phyloP scores from a whole-genome alignment of 2,329 filamentous ascomycete species.

The Myriosclerotinia duriaeana region DNA sequence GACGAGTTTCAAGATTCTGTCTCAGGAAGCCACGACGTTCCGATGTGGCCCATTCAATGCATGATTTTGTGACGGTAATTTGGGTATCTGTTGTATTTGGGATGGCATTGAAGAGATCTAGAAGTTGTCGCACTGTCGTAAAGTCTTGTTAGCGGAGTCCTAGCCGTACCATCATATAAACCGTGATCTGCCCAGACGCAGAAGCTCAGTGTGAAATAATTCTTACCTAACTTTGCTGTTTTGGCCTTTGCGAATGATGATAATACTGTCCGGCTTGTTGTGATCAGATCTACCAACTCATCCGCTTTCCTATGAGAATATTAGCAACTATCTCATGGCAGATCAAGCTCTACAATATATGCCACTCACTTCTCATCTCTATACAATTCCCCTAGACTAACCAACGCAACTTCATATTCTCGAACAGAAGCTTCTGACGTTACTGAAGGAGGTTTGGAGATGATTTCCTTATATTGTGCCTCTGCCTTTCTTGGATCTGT shows the following conservation, averaged over 20 bases:
- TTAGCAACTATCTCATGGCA: slow-evolving; percentile 36
- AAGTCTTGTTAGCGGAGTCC: slow-evolving; percentile 14
- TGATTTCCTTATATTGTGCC: slow-evolving; percentile 82
- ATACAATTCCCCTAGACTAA: slow-evolving; percentile 89
- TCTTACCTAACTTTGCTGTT: slow-evolving; percentile 91
- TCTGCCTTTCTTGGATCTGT: slow-evolving; percentile 81
- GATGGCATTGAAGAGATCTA: slow-evolving; percentile 92
- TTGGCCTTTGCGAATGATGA: slow-evolving; percentile 98
- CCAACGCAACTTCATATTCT: slow-evolving; percentile 87
- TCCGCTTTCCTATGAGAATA: slow-evolving; percentile 62
- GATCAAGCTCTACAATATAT: background rate
- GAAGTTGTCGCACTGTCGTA: slow-evolving; percentile 79
- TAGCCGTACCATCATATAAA: background rate
- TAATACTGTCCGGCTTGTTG: slow-evolving; percentile 83
- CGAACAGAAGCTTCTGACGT: slow-evolving; percentile 81
- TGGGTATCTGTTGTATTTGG: slow-evolving; percentile 94
- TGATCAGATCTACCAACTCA: slow-evolving; percentile 86
- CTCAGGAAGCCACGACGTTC: slow-evolving; percentile 94
- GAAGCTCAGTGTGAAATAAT: background rate
- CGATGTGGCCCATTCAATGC: slow-evolving; percentile 97
- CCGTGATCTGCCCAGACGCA: background rate
- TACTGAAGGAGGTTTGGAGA: slow-evolving; percentile 78
- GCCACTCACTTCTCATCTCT: slow-evolving; percentile 73
- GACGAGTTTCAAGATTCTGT: slow-evolving; percentile 94
- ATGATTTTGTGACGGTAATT: slow-evolving; percentile 94